Percentiles rank a stretch among this genome's conserved stretches.
Conservation (phyloP, 345 rosid species). For the Noccaea bulbosa region DNA sequence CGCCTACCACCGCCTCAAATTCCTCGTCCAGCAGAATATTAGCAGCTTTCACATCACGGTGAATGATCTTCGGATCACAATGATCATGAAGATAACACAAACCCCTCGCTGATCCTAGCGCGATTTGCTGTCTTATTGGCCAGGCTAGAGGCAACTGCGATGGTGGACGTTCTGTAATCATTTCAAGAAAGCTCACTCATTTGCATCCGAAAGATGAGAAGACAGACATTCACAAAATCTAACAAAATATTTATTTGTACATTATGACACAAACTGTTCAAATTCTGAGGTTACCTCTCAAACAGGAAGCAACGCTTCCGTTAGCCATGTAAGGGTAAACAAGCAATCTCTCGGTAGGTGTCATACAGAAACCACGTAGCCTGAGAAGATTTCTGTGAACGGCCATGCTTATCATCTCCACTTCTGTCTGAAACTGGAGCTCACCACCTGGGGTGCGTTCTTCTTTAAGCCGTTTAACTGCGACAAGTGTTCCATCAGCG, state of each 20-base stretch:
- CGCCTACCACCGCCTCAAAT: conserved; percentile 95
- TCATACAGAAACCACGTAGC: conserved; percentile 92
- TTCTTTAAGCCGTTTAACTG: conserved; percentile 91
- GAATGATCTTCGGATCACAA: conserved; percentile 95
- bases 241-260: too few relatives aligned
- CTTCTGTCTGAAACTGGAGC: conserved; percentile 96
- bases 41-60: conserved; percentile 97
- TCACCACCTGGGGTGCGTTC: conserved; percentile 98
- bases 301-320: conserved; percentile 95
- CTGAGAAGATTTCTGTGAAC: conserved; percentile 92
- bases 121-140: conserved; percentile 78
- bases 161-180: conserved; percentile 69
- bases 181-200: conserved; percentile 10
- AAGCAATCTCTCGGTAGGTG: conserved; percentile 89
- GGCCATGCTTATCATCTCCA: conserved; percentile 98
- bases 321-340: conserved; percentile 98
- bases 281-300: conserved; percentile 59
- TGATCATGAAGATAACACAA: conserved; percentile 95
- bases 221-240: neutral
- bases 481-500: conserved; percentile 91
- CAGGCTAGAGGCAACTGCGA: conserved; percentile 85
- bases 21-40: conserved; percentile 91
- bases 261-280: neutral
- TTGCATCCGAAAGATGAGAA: neutral
- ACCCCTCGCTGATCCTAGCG: conserved; percentile 93